Evolutionary conservation across 1,284 basidiomycete species (phyloP).

Genomic region (Ceratobasidium sp.): DNA sequence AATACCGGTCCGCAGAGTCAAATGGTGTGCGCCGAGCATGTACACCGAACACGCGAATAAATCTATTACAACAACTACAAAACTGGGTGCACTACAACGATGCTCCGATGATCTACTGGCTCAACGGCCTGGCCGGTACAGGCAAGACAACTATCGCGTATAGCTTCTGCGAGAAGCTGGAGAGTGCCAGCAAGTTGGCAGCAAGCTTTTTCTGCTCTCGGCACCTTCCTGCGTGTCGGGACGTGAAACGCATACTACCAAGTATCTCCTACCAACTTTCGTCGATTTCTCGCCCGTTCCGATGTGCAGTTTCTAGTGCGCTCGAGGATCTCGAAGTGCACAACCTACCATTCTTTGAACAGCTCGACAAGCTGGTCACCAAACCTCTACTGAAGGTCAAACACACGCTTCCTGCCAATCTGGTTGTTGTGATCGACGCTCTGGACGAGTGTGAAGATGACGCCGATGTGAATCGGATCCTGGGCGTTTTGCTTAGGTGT

Average conservation of each 20-base stretch:
- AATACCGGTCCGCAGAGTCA: too few relatives aligned
- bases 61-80: too few relatives aligned
- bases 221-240: too few relatives aligned
- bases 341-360: not conserved
- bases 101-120: too few relatives aligned
- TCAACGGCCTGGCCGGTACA: not conserved
- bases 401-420: not conserved
- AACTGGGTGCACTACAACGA: too few relatives aligned
- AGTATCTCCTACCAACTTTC: conserved; percentile 3
- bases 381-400: not conserved
- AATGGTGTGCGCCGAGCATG: too few relatives aligned
- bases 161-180: not conserved
- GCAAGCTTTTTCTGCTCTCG: not conserved
- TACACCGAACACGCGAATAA: too few relatives aligned
- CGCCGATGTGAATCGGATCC: not conserved
- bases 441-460: conserved; percentile 30
- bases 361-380: not conserved
- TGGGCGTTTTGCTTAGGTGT: not conserved
- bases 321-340: not conserved
- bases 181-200: not conserved
- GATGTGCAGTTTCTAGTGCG: not conserved
- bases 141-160: not conserved
- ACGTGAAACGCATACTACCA: not conserved
- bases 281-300: not conserved
- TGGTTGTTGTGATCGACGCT: conserved; percentile 24